phyloP scores from a whole-genome alignment of 331 rosid genomes.

The Acacia pycnantha region DNA sequence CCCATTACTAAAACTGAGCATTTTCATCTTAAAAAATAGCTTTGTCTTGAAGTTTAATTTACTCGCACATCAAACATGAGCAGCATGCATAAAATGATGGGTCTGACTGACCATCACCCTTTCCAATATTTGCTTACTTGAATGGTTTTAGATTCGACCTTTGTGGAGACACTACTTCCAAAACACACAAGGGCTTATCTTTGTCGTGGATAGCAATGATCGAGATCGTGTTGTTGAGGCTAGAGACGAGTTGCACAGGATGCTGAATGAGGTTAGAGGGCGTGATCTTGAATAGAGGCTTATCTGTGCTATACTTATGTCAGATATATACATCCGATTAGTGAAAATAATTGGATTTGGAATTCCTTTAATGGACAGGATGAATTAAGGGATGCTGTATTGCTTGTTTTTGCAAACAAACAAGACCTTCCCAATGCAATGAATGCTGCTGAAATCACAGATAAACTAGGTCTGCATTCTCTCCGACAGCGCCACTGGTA shows the following conservation, averaged over 20 bases:
- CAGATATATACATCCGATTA: not conserved
- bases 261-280: slow-evolving; percentile 61
- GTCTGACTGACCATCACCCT: too few species aligned
- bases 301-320: not conserved
- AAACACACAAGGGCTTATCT: slow-evolving; percentile 73
- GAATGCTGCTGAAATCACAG: slow-evolving; percentile 75
- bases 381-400: slow-evolving; percentile 66
- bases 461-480: slow-evolving; percentile 62
- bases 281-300: not conserved
- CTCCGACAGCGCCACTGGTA: slow-evolving; percentile 69
- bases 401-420: slow-evolving; percentile 73
- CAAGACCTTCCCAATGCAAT: slow-evolving; percentile 79
- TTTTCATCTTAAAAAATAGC: not conserved
- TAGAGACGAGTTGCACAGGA: slow-evolving; percentile 68
- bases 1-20: not conserved
- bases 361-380: slow-evolving; percentile 38
- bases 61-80: not conserved
- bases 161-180: slow-evolving; percentile 79
- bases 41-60: not conserved
- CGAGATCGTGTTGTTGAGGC: slow-evolving; percentile 76
- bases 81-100: not conserved
- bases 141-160: slow-evolving; percentile 55
- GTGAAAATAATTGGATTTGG: not conserved
- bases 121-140: not conserved
- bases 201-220: slow-evolving; percentile 76